These are phyloP conservation scores for Salix arbutifolia DNA, from an alignment of 345 rosid genomes.

Conservation along the genomic window DNA sequence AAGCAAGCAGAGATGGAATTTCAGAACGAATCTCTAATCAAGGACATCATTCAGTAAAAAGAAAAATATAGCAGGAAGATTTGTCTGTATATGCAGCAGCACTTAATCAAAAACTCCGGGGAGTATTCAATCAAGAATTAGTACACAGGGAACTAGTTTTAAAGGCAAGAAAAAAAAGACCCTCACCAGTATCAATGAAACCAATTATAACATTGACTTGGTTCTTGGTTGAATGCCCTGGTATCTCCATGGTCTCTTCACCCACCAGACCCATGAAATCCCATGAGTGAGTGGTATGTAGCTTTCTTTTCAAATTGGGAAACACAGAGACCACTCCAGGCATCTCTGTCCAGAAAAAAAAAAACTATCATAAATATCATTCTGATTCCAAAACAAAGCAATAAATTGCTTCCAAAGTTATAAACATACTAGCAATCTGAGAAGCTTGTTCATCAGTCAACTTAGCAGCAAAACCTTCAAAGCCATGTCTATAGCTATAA, in stretches of 20 bases:
- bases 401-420: not conserved
- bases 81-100: not conserved
- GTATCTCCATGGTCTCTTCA: slow-evolving; percentile 46
- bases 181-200: slow-evolving; percentile 49
- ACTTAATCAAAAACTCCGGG: not conserved
- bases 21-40: not conserved
- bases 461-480: slow-evolving; percentile 51
- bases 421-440: slow-evolving; percentile 32
- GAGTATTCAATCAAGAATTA: not conserved
- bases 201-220: slow-evolving; percentile 47
- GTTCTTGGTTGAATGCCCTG: slow-evolving; percentile 48
- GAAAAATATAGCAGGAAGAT: not conserved
- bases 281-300: slow-evolving; percentile 59
- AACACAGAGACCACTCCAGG: slow-evolving; percentile 54
- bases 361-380: not conserved
- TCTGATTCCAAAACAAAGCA: not conserved
- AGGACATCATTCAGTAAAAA: not conserved
- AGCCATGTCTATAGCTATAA: slow-evolving; percentile 43
- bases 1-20: not conserved
- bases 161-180: too few relatives aligned
- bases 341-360: slow-evolving; percentile 29
- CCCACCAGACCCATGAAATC: slow-evolving; percentile 53
- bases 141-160: not conserved
- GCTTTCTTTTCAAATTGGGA: slow-evolving; percentile 43
- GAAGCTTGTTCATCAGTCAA: slow-evolving; percentile 40